Evolutionary conservation across 2,329 filamentous ascomycete species (phyloP).

Genomic region (Sclerotinia glacialis): DNA sequence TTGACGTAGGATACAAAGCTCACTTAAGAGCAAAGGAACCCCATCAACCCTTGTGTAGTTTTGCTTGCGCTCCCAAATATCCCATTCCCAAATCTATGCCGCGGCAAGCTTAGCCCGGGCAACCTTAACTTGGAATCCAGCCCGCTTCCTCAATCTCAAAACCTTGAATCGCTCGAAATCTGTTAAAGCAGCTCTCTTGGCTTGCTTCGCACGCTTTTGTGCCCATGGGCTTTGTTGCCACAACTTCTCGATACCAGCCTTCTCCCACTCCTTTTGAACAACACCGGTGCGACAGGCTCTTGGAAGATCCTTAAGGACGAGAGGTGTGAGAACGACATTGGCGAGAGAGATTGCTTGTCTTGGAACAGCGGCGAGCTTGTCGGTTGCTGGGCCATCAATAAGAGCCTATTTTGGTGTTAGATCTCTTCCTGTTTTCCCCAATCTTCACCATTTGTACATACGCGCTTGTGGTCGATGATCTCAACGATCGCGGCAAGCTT

Average conservation of each 20-base stretch:
- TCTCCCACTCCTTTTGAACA: constrained; percentile 87
- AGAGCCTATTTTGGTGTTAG: constrained; percentile 65
- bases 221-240: constrained; percentile 90
- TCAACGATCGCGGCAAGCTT: constrained; percentile 93
- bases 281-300: constrained; percentile 78
- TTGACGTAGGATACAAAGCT: constrained; percentile 63
- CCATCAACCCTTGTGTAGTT: constrained; percentile 54
- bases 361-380: constrained; percentile 74
- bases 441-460: constrained; percentile 58
- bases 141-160: constrained; percentile 98
- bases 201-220: constrained; percentile 83
- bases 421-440: constrained; percentile 26
- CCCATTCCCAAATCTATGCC: constrained; percentile 48
- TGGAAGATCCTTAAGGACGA: constrained; percentile 82
- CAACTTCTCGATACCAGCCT: constrained; percentile 86
- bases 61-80: constrained; percentile 46
- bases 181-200: constrained; percentile 85
- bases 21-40: constrained; percentile 56
- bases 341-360: constrained; percentile 83
- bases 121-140: constrained; percentile 97
- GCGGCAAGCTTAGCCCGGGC: constrained; percentile 84
- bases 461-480: constrained; percentile 99
- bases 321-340: constrained; percentile 82
- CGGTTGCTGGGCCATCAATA: constrained; percentile 87
- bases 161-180: constrained; percentile 99